These are phyloP conservation scores for Heracleum sosnowskyi DNA, from an alignment of 129 eudicot species.

Conservation along the genomic window DNA sequence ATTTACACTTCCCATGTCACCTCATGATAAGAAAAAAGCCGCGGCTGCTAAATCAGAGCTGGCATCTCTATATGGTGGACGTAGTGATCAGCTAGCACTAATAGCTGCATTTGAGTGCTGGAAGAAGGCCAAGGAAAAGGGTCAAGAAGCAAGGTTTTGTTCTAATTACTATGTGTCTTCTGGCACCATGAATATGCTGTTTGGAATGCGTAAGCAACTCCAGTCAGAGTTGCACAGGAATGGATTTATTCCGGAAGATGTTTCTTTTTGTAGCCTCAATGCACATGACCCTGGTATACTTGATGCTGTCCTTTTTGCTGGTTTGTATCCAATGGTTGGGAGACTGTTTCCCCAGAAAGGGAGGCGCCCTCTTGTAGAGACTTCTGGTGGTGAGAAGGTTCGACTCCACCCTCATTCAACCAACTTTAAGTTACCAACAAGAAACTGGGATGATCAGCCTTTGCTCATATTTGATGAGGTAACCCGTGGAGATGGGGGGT, in stretches of 20 bases:
- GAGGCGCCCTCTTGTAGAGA: slow-evolving; percentile 40
- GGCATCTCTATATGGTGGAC: slow-evolving; percentile 71
- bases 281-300: slow-evolving; percentile 66
- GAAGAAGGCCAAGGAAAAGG: slow-evolving; percentile 62
- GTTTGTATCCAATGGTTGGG: slow-evolving; percentile 87
- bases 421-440: slow-evolving; percentile 29
- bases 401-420: slow-evolving; percentile 57
- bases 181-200: slow-evolving; percentile 67
- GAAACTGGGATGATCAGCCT: slow-evolving; percentile 27
- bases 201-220: slow-evolving; percentile 72
- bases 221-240: slow-evolving; percentile 43
- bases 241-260: slow-evolving; percentile 59
- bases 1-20: slow-evolving; percentile 72
- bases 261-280: slow-evolving; percentile 40
- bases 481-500: slow-evolving; percentile 78
- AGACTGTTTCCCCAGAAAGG: slow-evolving; percentile 39
- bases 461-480: slow-evolving; percentile 73
- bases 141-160: slow-evolving; percentile 65
- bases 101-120: slow-evolving; percentile 92
- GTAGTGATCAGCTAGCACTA: slow-evolving; percentile 79
- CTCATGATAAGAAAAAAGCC: slow-evolving; percentile 53
- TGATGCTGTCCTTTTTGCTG: slow-evolving; percentile 82
- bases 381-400: slow-evolving; percentile 51
- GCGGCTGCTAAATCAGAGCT: slow-evolving; percentile 56
- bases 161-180: slow-evolving; percentile 59